phyloP scores from a whole-genome alignment of 1,284 basidiomycete genomes.

The Veloporphyrellus conicus region DNA sequence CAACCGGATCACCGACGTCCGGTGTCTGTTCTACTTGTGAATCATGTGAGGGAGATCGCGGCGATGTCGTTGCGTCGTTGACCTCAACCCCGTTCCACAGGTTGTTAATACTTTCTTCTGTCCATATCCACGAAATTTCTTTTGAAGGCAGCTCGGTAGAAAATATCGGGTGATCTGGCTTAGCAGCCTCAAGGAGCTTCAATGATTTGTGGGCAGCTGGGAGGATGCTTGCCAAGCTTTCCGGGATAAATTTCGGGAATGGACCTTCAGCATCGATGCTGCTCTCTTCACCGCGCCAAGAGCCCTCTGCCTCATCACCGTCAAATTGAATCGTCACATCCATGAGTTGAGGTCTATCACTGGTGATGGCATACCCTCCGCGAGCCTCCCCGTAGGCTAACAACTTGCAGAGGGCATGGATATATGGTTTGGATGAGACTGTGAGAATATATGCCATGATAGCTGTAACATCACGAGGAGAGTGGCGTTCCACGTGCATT shows the following conservation, averaged over 20 bases:
- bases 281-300: slow-evolving; percentile 38
- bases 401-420: slow-evolving; percentile 49
- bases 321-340: slow-evolving; percentile 33
- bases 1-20: slow-evolving; percentile 35
- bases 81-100: slow-evolving; percentile 33
- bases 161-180: slow-evolving; percentile 56
- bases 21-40: neutral
- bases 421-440: slow-evolving; percentile 55
- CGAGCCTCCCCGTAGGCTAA: slow-evolving; percentile 50
- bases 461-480: slow-evolving; percentile 44
- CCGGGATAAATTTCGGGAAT: slow-evolving; percentile 60
- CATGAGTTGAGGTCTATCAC: slow-evolving; percentile 16
- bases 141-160: slow-evolving; percentile 25
- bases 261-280: slow-evolving; percentile 35
- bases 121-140: slow-evolving; percentile 66
- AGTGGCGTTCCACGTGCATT: slow-evolving; percentile 48
- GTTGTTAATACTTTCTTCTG: slow-evolving; percentile 44
- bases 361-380: slow-evolving; percentile 21
- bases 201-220: slow-evolving; percentile 64
- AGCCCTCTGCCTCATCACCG: slow-evolving; percentile 36
- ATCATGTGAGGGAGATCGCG: neutral
- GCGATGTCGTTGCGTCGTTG: neutral
- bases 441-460: slow-evolving; percentile 62
- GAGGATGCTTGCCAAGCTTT: slow-evolving; percentile 46
- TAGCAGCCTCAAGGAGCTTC: slow-evolving; percentile 54